Base-by-base conservation (phyloP, 2,329 filamentous ascomycete species). In the Epichloe baconii region DNA sequence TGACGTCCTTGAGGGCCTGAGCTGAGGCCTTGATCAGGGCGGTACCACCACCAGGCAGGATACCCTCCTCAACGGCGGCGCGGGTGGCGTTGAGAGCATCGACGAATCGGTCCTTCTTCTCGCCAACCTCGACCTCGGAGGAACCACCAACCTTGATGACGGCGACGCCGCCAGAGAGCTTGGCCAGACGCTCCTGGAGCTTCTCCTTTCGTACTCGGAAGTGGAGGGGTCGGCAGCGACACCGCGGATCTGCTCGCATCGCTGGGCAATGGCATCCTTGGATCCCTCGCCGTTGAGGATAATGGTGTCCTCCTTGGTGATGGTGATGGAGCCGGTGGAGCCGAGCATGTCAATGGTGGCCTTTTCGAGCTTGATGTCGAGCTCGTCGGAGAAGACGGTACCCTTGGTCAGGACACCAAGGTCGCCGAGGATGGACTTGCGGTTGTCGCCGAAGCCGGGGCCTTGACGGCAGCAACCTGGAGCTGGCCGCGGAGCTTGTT, bases 401-500 rank as follows among this genome's bases (percentile, higher is more conserved):
- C 86, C 88, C 74, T 96, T 95, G 73, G 91, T 97, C 55, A 98
- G 82, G 63, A 97, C 84, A 68, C 85, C 93, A 62, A 98, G 80
- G 71, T 98, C 93, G 65, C 93, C 93, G 44, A 98, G 88, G 70
- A 98, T 95, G 63, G 88, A 96, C 85, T 98, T 98, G 77, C 93
- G 87, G 87, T 98, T 98, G 79, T 98, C 93, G 73, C 93, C 93
- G 70, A 98, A 98, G 71, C 93, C 93, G 58, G 93, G 51, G 93
- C 93, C 86, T 98, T 98, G 74, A 98, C 89, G 56, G 91, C 93
- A 57, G 88, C 91, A 57, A 98, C 93, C 76, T 98, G 91, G 64
- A 98, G 87, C 78, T 98, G 93, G 56, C 93, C 93, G 73, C 93
- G 93, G 71, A 98, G 90, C 84, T 98, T 98, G 86, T 98, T 98